Evolutionary conservation across 352 stramenopile species (phyloP).

Genomic region (Pythium rishiriense): DNA sequence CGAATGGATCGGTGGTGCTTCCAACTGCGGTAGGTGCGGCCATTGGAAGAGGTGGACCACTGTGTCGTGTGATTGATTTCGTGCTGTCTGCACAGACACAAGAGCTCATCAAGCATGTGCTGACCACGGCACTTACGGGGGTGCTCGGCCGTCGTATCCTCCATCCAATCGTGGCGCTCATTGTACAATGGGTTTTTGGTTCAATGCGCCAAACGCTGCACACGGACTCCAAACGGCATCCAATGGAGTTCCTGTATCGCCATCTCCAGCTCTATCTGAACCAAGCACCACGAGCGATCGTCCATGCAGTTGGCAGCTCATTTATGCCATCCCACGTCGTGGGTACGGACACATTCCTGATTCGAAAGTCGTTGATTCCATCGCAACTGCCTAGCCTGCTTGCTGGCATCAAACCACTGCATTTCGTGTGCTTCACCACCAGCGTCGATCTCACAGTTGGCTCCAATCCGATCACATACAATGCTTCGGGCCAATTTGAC

Average conservation of each 20-base stretch:
- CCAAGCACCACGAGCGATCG: constrained; percentile 31
- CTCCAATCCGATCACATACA: constrained; percentile 36
- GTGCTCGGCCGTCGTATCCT: constrained; percentile 33
- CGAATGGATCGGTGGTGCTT: background rate
- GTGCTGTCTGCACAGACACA: constrained; percentile 5
- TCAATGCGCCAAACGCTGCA: background rate
- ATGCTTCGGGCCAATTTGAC: background rate
- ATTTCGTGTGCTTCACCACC: constrained; percentile 52
- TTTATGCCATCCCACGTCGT: constrained; percentile 44
- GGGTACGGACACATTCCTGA: constrained; percentile 43
- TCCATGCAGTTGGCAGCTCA: constrained; percentile 20
- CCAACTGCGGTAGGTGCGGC: background rate
- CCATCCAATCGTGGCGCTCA: constrained; percentile 36
- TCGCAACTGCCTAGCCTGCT: constrained; percentile 44
- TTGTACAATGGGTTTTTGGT: constrained; percentile 58
- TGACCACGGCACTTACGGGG: constrained; percentile 41
- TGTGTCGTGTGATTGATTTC: background rate
- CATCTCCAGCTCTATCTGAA: constrained; percentile 41
- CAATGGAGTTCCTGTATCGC: constrained; percentile 23
- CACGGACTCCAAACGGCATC: background rate
- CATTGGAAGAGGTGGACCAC: background rate
- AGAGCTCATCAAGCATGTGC: constrained; percentile 16
- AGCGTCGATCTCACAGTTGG: constrained; percentile 35
- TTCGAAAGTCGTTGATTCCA: constrained; percentile 50
- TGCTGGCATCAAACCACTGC: background rate